A percentile compares a stretch with the other conserved stretches of the same genome.
These are phyloP conservation scores for Pleurotus pulmonarius DNA, from an alignment of 768 basidiomycete genomes.

Conservation along the genomic window DNA sequence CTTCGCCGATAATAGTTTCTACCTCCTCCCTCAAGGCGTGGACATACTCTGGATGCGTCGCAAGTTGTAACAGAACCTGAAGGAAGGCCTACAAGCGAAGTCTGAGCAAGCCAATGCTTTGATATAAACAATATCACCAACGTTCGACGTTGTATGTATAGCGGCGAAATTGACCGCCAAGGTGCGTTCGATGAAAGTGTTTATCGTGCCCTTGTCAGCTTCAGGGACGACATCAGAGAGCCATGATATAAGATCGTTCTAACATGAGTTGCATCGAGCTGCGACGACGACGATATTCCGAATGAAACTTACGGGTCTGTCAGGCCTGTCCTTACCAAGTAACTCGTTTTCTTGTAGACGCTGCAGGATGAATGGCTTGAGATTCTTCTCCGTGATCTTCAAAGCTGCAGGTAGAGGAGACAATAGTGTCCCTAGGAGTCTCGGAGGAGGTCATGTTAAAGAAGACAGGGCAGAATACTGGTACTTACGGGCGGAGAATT, in stretches of 20 bases:
- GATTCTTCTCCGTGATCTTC: not conserved
- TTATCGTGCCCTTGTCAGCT: constrained; percentile 17
- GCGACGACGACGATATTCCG: not conserved
- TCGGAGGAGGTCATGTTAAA: not conserved
- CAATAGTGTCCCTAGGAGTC: constrained; percentile 10
- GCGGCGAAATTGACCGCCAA: constrained; percentile 37
- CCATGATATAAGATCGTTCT: constrained; percentile 17
- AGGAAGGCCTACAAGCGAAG: constrained; percentile 18
- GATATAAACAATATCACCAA: constrained; percentile 10
- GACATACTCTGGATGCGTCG: constrained; percentile 23
- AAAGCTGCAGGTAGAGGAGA: not conserved
- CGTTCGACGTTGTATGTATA: constrained; percentile 38
- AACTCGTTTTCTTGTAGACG: constrained; percentile 6
- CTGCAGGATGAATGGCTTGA: constrained; percentile 10
- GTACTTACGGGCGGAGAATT: not conserved
- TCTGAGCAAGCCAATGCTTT: no score
- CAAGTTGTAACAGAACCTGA: constrained; percentile 25
- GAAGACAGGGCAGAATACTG: no score
- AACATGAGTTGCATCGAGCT: not conserved
- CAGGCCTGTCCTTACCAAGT: constrained; percentile 7
- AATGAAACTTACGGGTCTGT: constrained; percentile 11
- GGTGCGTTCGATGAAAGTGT: constrained; percentile 21
- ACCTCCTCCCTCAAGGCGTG: constrained; percentile 29
- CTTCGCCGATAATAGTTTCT: constrained; percentile 19
- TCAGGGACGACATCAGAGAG: constrained; percentile 17